Evolutionary conservation across 306 rosid genomes (phyloP), one percentile per base, ranked within the genome.

Genomic region (Notholithocarpus densiflorus): DNA sequence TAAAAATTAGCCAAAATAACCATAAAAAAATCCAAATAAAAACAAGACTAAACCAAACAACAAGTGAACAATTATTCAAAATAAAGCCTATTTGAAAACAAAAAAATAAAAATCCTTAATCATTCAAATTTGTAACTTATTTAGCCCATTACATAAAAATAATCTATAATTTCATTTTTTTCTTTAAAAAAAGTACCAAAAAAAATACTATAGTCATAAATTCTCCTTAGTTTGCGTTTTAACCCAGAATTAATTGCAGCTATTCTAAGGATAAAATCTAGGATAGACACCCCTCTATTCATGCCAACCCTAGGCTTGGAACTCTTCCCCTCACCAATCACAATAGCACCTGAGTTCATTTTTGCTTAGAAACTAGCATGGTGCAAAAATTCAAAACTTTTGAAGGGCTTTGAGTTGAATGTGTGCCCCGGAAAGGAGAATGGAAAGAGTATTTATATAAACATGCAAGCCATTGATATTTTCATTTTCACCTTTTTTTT

Each of bases 251-350:
- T 5, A 31, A 31, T 31, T 31, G 87, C 88, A 4, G 75, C 61
- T 17, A 89, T 37, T 72, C 90, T 82, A 2, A 89, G 77, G 51
- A 86, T 68, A 72, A 89, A 89, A 75, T 89, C 92, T 0, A 89
- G 74, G 10, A 89, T 26, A 0, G 81, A 73, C 4, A 72, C 52
- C 12, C 85, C 84, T 82, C 78, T 79, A 51, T 72, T 86, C 87
- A 82, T 34, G 65, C 74, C 72, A 24, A 60, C 27, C 29, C 4
- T 68, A 75, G 83, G 26, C 34, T 60, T 37, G 43, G 59, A 71
- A 62, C 68, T 76, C 81, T 82, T 82, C 12, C 84, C 56, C 78
- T 71, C 75, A 40, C 82, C 80, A 62, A 65, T 56, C 73, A 79
- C 92, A 55, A 79, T 12, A 2, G 40, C 56, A 20, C 52, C 75